Evolutionary conservation across 108 stramenopile species (phyloP), one percentile per base, ranked within the genome.

Genomic region (Stephanodiscus minutulus): DNA sequence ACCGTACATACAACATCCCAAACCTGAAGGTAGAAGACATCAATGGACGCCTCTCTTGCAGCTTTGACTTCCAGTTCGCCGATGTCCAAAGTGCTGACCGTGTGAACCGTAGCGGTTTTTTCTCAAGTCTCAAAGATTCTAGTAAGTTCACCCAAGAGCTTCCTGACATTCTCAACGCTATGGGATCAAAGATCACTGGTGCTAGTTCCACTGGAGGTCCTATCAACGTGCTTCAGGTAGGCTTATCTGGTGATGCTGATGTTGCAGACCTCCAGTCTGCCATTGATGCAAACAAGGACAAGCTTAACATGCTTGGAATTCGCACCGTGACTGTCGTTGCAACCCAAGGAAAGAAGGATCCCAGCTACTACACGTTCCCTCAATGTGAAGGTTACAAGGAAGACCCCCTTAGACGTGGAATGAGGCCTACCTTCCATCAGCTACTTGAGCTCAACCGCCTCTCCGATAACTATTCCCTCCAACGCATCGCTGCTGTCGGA

Each of bases 381-480:
- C 79, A 88, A 28, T 82, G 82, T 74, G 72, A 80, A 33, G 88
- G 86, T 54, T 98, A 81, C 81, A 76, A 67, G 59, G 96, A 98
- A 71, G 95, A 97, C 61, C 94, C 94, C 55, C 82, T 97, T 49
- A 85, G 96, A 27, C 89, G 98, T 37, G 91, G 96, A 83, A 97
- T 98, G 98, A 87, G 98, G 27, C 96, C 98, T 15, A 97, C 98
- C 8, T 96, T 97, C 87, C 93, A 94, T 81, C 95, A 98, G 62
- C 76, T 97, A 24, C 83, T 98, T 25, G 98, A 98, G 76, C 87
- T 98, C 21, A 57, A 69, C 24, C 87, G 96, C 18, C 85, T 97
- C 20, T 70, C 60, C 39, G 61, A 87, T n/a, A 96, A 96, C 86
- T 96, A 86, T 70, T 70, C 88, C 53, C 79, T 97, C 37, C 88